Evolutionary conservation across 257 asterid genomes (phyloP), one percentile per base, ranked within the genome.

Genomic region (Plantago major): DNA sequence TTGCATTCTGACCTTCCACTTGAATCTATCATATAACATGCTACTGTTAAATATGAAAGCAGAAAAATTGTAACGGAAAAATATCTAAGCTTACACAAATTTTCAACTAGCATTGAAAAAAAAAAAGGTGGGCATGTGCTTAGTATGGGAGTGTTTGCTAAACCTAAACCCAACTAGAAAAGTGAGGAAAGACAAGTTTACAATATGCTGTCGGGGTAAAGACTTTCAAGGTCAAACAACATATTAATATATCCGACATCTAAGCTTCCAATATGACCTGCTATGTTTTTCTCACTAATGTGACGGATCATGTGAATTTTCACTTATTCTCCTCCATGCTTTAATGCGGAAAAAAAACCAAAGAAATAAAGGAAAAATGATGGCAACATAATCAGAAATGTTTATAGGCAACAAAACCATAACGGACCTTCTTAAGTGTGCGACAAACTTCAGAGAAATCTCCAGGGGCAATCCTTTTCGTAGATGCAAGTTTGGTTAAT

Each of bases 1-100:
- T 17, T 49, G 55, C 1, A 15, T 19, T 7, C 80, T 53, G 65
- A 93, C 99, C 97, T 93, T 93, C 96, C 97, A 90, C 83, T 89
- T 93, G 74, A 93, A 93, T 78, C 94, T 77, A 70, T 93, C 99
- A 75, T 93, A 97, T 72, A 93, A 68, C 99, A 93, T 93, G 76
- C 99, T 93, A n/a, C n/a, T n/a, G n/a, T n/a, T n/a, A n/a, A n/a
- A n/a, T n/a, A n/a, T n/a, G n/a, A 13, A 45, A 9, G 22, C 18
- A 17, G 40, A 60, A 10, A 17, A 61, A 61, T 14, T 47, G 3
- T 17, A 22, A 19, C 53, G n/a, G 14, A 42, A 4, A 60, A 46
- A 11, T 49, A 14, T 49, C n/a, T 4, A 12, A 49, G 18, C 18
- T 6, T 17, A 49, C 55, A 49, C 55, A 17, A 14, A 49, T 16